Percentiles rank a stretch among this genome's conserved stretches.
Evolutionary conservation across 2,329 filamentous ascomycete genomes (phyloP).

Genomic region (Penicillium sclerotigenum): DNA sequence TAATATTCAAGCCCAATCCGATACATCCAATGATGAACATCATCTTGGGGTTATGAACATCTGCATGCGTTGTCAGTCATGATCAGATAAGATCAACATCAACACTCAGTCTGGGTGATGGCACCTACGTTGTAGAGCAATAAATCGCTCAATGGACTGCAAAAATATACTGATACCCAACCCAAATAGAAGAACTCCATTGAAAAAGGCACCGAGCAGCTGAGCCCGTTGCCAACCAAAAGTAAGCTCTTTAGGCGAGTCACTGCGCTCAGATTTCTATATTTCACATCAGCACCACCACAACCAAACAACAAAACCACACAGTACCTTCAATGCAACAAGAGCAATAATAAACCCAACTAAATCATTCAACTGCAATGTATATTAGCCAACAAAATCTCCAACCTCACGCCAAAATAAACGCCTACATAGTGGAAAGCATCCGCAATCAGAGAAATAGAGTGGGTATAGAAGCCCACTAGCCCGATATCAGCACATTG

Average conservation of each 20-base stretch:
- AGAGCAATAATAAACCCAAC: conserved; percentile 67
- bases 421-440: conserved; percentile 70
- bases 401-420: neutral
- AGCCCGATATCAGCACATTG: conserved; percentile 3
- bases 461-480: conserved; percentile 68
- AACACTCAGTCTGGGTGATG: neutral
- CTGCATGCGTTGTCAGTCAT: conserved; percentile 38
- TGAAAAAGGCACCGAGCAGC: conserved; percentile 76
- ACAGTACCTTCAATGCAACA: conserved; percentile 57
- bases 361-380: conserved; percentile 62
- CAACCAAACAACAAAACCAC: neutral
- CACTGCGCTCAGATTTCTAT: conserved; percentile 56
- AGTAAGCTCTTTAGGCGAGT: conserved; percentile 58
- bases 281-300: neutral
- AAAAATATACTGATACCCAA: conserved; percentile 70
- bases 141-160: conserved; percentile 64
- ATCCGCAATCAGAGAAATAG: conserved; percentile 70
- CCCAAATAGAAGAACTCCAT: conserved; percentile 70
- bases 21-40: conserved; percentile 68
- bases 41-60: conserved; percentile 61
- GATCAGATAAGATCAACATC: neutral
- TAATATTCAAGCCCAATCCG: conserved; percentile 64
- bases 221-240: conserved; percentile 76
- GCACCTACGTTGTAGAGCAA: conserved; percentile 29
- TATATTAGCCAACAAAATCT: conserved; percentile 8